Conservation (phyloP, 768 basidiomycete species). For the Panaeolus papilionaceus region DNA sequence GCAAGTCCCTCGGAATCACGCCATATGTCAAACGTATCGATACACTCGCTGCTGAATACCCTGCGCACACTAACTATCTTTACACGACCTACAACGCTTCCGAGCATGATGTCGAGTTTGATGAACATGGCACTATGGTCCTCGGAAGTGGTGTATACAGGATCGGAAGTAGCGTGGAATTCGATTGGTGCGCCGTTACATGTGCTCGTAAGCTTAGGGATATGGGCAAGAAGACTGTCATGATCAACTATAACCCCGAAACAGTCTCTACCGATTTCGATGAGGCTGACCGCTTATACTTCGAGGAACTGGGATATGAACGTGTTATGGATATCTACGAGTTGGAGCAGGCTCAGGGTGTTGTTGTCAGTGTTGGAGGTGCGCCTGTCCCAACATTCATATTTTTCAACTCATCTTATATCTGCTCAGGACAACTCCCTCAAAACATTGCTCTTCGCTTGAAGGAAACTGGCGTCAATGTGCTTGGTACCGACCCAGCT, state of each 20-base stretch:
- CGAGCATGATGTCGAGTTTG: slow-evolving; percentile 92
- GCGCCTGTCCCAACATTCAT: slow-evolving; percentile 32
- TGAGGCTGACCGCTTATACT: slow-evolving; percentile 98
- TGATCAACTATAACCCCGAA: slow-evolving; percentile 99
- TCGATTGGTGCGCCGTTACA: slow-evolving; percentile 99
- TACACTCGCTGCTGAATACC: slow-evolving; percentile 98
- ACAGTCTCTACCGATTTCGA: slow-evolving; percentile 99
- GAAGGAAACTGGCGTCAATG: slow-evolving; percentile 88
- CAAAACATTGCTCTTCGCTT: slow-evolving; percentile 98
- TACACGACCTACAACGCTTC: slow-evolving; percentile 99
- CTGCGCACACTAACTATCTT: slow-evolving; percentile 98
- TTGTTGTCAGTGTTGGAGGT: slow-evolving; percentile 97
- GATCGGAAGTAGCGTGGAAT: slow-evolving; percentile 98
- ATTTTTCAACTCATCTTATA: slow-evolving; percentile 7
- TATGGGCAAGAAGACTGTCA: slow-evolving; percentile 94
- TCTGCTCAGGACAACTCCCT: slow-evolving; percentile 82
- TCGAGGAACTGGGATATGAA: slow-evolving; percentile 97
- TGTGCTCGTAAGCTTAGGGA: slow-evolving; percentile 92
- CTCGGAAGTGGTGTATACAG: slow-evolving; percentile 98
- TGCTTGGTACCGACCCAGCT: slow-evolving; percentile 94
- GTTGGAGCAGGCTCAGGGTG: slow-evolving; percentile 89
- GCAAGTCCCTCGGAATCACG: slow-evolving; percentile 87
- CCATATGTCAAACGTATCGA: slow-evolving; percentile 99
- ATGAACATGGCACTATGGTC: slow-evolving; percentile 99
- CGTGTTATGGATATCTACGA: slow-evolving; percentile 99